These are phyloP conservation scores for Termitomyces sp. DNA, from an alignment of 768 basidiomycete species.

Conservation along the genomic window DNA sequence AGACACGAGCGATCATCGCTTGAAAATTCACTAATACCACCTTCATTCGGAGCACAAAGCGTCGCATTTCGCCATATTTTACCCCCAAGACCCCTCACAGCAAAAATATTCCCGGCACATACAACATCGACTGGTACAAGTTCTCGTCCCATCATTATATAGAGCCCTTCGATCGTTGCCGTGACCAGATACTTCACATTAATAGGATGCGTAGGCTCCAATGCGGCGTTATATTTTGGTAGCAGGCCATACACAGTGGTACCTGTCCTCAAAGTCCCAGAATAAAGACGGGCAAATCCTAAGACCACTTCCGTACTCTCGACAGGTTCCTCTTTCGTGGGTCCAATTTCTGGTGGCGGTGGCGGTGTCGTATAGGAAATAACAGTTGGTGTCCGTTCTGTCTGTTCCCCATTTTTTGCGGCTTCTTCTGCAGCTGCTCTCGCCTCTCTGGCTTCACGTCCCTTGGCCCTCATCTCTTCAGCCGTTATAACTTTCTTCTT, in stretches of 20 bases:
- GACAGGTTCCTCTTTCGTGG: conserved; percentile 14
- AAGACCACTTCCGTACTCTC: conserved; percentile 63
- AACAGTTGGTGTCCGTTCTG: neutral
- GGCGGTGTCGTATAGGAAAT: conserved; percentile 10
- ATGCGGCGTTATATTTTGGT: conserved; percentile 74
- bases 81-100: conserved; percentile 83
- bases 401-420: conserved; percentile 9
- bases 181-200: conserved; percentile 62
- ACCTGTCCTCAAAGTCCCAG: conserved; percentile 71
- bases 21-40: conserved; percentile 31
- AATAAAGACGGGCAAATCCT: conserved; percentile 92
- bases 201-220: conserved; percentile 56
- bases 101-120: conserved; percentile 91
- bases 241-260: conserved; percentile 66
- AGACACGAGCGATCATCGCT: conserved; percentile 40
- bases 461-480: conserved; percentile 74
- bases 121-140: conserved; percentile 80
- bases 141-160: conserved; percentile 98
- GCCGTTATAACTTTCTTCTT: conserved; percentile 72
- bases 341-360: conserved; percentile 4
- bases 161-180: conserved; percentile 69
- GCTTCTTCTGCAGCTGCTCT: conserved; percentile 18
- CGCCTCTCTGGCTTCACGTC: conserved; percentile 44
- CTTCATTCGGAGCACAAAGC: conserved; percentile 61
- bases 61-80: conserved; percentile 90